A percentile compares a stretch with the other conserved stretches of the same genome.
Evolutionary conservation across 1,284 basidiomycete species (phyloP).

Genomic region (Cryptococcus jaspeensis): DNA sequence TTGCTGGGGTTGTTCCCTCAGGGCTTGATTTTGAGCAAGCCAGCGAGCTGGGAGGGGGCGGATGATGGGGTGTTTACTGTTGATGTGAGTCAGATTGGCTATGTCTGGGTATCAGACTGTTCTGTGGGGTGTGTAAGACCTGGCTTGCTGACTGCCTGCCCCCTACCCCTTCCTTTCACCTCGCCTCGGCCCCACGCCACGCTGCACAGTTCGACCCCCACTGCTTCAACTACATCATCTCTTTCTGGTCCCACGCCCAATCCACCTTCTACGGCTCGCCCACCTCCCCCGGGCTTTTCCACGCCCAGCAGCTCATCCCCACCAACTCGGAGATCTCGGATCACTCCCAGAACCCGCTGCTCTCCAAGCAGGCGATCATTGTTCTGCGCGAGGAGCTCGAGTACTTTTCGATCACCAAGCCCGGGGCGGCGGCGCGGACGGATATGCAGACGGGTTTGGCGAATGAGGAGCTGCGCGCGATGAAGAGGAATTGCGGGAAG

Average conservation of each 20-base stretch:
- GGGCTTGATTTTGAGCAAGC: constrained; percentile 87
- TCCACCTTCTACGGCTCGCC: constrained; percentile 89
- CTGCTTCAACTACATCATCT: constrained; percentile 89
- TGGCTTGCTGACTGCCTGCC: background rate
- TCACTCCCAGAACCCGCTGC: constrained; percentile 74
- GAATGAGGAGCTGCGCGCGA: constrained; percentile 68
- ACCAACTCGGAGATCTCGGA: constrained; percentile 51
- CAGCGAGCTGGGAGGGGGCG: constrained; percentile 68
- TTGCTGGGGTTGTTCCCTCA: constrained; percentile 96
- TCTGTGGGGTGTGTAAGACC: background rate
- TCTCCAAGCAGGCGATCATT: constrained; percentile 97
- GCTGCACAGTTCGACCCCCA: constrained; percentile 84
- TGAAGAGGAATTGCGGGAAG: constrained; percentile 81
- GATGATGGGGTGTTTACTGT: constrained; percentile 94
- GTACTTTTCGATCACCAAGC: constrained; percentile 79
- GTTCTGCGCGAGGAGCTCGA: constrained; percentile 97
- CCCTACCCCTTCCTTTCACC: too few species aligned
- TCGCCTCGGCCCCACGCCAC: background rate
- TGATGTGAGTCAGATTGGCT: constrained; percentile 73
- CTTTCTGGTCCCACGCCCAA: constrained; percentile 84
- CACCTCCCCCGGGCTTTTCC: constrained; percentile 68
- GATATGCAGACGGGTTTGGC: constrained; percentile 70
- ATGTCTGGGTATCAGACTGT: too few species aligned
- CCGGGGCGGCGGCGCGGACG: constrained; percentile 56
- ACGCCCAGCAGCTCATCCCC: constrained; percentile 74